Evolutionary conservation across 169 alveolate species (phyloP).

Genomic region (Theileria parva): DNA sequence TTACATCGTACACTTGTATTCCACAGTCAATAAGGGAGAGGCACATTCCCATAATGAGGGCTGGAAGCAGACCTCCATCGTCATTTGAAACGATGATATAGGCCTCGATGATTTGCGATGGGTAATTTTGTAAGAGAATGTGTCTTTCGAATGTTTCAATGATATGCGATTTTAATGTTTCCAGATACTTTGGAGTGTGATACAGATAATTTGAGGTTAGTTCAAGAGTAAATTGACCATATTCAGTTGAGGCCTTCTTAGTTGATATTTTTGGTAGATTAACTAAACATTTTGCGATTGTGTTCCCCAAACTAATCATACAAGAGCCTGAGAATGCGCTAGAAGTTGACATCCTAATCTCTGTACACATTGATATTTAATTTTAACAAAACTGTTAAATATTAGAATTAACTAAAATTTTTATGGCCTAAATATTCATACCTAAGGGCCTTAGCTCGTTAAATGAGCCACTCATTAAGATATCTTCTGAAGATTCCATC

Average conservation of each 20-base stretch:
- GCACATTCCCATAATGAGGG: conserved; percentile 47
- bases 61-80: conserved; percentile 56
- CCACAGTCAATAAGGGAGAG: conserved; percentile 59
- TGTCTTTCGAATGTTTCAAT: conserved; percentile 56
- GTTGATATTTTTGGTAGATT: conserved; percentile 41
- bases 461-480: conserved; percentile 8
- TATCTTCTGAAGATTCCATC: neutral
- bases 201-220: conserved; percentile 29
- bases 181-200: neutral
- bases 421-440: neutral
- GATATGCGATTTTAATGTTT: conserved; percentile 17
- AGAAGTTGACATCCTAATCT: conserved; percentile 38
- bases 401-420: neutral
- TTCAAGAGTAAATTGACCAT: conserved; percentile 38
- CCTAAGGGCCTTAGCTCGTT: conserved; percentile 60
- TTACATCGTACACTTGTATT: conserved; percentile 46
- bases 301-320: conserved; percentile 51
- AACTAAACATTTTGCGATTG: conserved; percentile 61
- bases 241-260: conserved; percentile 28
- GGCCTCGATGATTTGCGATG: conserved; percentile 57
- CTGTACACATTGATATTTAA: conserved; percentile 17
- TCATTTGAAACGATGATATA: conserved; percentile 48
- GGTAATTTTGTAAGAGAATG: conserved; percentile 41
- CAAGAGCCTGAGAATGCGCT: conserved; percentile 52
- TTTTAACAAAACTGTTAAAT: neutral